A percentile compares a stretch with the other conserved stretches of the same genome.
Evolutionary conservation across 2,329 filamentous ascomycete species (phyloP).

Genomic region (Colletotrichum coccodes): DNA sequence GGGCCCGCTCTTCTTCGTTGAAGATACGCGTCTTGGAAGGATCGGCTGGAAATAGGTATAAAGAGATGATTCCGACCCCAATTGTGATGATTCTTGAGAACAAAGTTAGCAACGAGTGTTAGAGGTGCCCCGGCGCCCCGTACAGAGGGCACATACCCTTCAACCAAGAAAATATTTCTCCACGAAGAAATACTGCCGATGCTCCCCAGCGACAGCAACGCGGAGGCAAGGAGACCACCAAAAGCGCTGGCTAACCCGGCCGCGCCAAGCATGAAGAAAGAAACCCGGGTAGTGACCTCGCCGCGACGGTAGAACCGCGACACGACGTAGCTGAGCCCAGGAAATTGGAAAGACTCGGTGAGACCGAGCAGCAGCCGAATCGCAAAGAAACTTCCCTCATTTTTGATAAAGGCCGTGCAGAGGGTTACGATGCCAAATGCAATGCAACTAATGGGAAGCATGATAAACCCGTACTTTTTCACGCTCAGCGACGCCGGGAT

Average conservation of each 20-base stretch:
- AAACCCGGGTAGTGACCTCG: conserved; percentile 68
- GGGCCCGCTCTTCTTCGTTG: conserved; percentile 67
- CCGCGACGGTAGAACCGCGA: conserved; percentile 71
- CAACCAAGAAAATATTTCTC: conserved; percentile 67
- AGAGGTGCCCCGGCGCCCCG: too few species aligned
- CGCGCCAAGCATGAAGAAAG: conserved; percentile 71
- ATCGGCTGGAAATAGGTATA: conserved; percentile 35
- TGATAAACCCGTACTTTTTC: conserved; percentile 34
- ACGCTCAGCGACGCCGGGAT: conserved; percentile 35
- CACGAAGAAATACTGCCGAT: conserved; percentile 51
- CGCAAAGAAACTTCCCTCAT: conserved; percentile 55
- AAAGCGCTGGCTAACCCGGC: conserved; percentile 74
- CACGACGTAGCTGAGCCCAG: conserved; percentile 74
- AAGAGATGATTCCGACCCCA: conserved; percentile 61
- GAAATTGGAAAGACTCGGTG: conserved; percentile 74
- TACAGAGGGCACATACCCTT: conserved; percentile 30
- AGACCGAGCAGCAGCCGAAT: conserved; percentile 70
- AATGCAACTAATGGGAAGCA: conserved; percentile 45
- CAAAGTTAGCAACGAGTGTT: neutral
- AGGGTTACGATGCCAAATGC: conserved; percentile 69
- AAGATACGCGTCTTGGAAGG: conserved; percentile 45
- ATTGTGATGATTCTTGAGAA: conserved; percentile 61
- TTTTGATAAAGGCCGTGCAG: conserved; percentile 68
- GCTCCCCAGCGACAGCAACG: conserved; percentile 35
- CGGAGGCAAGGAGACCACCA: conserved; percentile 69